phyloP scores from a whole-genome alignment of 441 rosid species.

The Adansonia madagascariensis region DNA sequence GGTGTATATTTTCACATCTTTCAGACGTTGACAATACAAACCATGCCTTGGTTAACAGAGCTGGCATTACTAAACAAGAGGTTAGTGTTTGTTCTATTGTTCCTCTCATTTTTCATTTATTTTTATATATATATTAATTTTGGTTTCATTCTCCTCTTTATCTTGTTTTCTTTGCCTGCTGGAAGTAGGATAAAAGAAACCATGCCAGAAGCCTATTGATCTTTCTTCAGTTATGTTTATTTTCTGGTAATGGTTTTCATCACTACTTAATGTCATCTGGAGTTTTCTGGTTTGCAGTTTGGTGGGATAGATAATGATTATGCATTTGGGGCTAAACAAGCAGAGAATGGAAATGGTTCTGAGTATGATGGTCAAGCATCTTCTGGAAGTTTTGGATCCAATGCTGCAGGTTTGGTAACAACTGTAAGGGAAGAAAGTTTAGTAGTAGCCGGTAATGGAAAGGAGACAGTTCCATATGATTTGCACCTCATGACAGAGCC shows the following conservation, averaged over 20 bases:
- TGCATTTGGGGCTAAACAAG: slow-evolving; percentile 58
- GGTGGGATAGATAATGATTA: slow-evolving; percentile 55
- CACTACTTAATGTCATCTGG: not conserved
- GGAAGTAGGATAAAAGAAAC: not conserved
- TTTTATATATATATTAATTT: not conserved
- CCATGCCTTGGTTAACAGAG: slow-evolving; percentile 59
- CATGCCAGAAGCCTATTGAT: slow-evolving; percentile 17
- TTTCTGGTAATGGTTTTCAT: slow-evolving; percentile 14
- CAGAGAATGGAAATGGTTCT: slow-evolving; percentile 60
- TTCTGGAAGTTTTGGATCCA: slow-evolving; percentile 52
- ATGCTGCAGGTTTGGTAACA: slow-evolving; percentile 38
- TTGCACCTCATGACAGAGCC: slow-evolving; percentile 71
- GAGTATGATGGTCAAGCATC: slow-evolving; percentile 59
- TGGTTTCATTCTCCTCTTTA: slow-evolving; percentile 18
- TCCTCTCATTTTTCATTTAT: slow-evolving; percentile 9
- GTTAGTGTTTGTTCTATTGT: slow-evolving; percentile 38
- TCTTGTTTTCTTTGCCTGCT: slow-evolving; percentile 23
- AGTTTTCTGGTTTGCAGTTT: slow-evolving; percentile 41
- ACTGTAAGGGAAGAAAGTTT: slow-evolving; percentile 52
- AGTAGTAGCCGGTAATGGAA: slow-evolving; percentile 49
- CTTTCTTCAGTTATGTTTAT: not conserved
- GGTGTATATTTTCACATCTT: slow-evolving; percentile 77
- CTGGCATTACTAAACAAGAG: slow-evolving; percentile 54
- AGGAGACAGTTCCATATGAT: slow-evolving; percentile 55
- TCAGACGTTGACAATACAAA: slow-evolving; percentile 64